Evolutionary conservation across 495 filamentous ascomycete genomes (phyloP).

Genomic region (Aspergillus baeticus): DNA sequence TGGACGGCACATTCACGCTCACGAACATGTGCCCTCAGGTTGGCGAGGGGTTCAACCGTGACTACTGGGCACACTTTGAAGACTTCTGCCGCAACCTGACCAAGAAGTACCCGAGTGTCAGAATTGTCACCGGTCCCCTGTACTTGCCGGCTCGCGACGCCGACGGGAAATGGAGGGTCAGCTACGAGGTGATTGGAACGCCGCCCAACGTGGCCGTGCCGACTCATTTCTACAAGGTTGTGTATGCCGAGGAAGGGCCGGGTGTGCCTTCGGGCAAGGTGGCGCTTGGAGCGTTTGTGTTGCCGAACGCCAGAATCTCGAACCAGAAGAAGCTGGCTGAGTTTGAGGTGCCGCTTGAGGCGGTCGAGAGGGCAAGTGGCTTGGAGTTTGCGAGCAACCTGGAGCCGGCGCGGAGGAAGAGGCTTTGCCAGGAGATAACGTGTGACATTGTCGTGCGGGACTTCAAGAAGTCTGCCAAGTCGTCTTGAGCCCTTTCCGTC

Average conservation of each 20-base stretch:
- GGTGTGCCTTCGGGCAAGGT: conserved; percentile 63
- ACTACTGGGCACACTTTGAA: conserved; percentile 99
- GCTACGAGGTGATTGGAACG: conserved; percentile 93
- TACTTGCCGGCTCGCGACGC: conserved; percentile 82
- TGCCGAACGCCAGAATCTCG: conserved; percentile 88
- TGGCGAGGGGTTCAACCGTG: conserved; percentile 94
- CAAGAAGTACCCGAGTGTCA: conserved; percentile 76
- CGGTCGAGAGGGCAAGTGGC: conserved; percentile 85
- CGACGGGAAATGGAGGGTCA: conserved; percentile 93
- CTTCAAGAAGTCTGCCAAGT: conserved; percentile 51
- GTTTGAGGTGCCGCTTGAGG: conserved; percentile 93
- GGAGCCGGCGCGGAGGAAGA: conserved; percentile 67
- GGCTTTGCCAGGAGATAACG: conserved; percentile 79
- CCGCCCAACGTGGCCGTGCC: conserved; percentile 95
- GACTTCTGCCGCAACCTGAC: conserved; percentile 90
- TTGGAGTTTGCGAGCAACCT: conserved; percentile 85
- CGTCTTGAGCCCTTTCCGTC: background rate
- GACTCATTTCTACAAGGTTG: conserved; percentile 98
- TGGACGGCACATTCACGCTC: conserved; percentile 90
- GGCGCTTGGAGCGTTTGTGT: conserved; percentile 87
- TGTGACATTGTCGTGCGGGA: conserved; percentile 82
- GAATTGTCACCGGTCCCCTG: conserved; percentile 89
- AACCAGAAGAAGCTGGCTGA: conserved; percentile 81
- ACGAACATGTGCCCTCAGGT: conserved; percentile 98
- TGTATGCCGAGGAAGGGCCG: conserved; percentile 84